phyloP scores from a whole-genome alignment of 2,329 filamentous ascomycete genomes.

The Daldinia sp. region DNA sequence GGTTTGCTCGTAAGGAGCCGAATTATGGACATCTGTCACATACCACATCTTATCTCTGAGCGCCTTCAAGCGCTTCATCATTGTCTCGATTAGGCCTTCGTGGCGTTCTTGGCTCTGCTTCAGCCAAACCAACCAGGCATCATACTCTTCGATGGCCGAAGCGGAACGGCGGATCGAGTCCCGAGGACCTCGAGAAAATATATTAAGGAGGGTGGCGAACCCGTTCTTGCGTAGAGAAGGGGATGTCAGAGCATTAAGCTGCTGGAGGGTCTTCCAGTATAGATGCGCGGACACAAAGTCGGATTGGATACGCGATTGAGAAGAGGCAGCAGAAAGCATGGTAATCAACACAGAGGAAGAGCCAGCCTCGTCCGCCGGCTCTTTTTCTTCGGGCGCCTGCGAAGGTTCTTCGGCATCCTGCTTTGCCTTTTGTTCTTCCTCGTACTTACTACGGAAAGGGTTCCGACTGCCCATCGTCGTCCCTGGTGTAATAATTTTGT shows the following conservation, averaged over 20 bases:
- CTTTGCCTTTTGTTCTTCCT: slow-evolving; percentile 38
- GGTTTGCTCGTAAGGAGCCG: slow-evolving; percentile 85
- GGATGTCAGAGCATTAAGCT: slow-evolving; percentile 70
- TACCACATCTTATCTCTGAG: slow-evolving; percentile 99
- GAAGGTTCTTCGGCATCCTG: slow-evolving; percentile 43
- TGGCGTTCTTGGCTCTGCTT: slow-evolving; percentile 83
- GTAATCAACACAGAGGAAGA: slow-evolving; percentile 64
- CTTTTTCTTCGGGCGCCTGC: slow-evolving; percentile 43
- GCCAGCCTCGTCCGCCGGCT: slow-evolving; percentile 53
- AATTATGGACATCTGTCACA: slow-evolving; percentile 90
- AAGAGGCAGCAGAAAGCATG: slow-evolving; percentile 80
- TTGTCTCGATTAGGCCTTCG: slow-evolving; percentile 75
- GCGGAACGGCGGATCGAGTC: slow-evolving; percentile 75
- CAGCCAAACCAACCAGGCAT: slow-evolving; percentile 83
- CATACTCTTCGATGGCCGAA: slow-evolving; percentile 78
- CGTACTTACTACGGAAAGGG: slow-evolving; percentile 58
- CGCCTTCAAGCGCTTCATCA: slow-evolving; percentile 76
- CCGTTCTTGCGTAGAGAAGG: slow-evolving; percentile 71
- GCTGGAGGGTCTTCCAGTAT: slow-evolving; percentile 84
- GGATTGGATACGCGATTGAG: slow-evolving; percentile 78
- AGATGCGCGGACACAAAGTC: slow-evolving; percentile 86
- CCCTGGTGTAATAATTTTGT: slow-evolving; percentile 62
- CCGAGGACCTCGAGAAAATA: slow-evolving; percentile 76
- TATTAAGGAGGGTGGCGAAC: slow-evolving; percentile 74
- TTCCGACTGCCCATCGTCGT: slow-evolving; percentile 65